phyloP scores from a whole-genome alignment of 352 stramenopile species.

The Aphanomyces cochlioides region DNA sequence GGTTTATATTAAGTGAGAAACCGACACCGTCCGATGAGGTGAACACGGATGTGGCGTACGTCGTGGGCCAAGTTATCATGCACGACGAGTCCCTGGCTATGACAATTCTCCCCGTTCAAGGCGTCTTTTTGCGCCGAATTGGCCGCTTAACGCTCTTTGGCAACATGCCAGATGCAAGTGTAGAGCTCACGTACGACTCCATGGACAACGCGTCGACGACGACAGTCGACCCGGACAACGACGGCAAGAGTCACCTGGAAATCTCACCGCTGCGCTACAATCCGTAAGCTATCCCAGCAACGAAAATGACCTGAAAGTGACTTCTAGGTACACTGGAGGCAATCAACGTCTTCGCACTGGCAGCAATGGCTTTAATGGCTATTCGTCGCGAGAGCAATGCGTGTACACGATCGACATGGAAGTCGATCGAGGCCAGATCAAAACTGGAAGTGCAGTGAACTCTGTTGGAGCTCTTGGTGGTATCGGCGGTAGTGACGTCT shows the following conservation, averaged over 20 bases:
- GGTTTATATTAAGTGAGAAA: slow-evolving; percentile 82
- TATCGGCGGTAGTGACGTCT: slow-evolving; percentile 72
- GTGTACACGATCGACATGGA: slow-evolving; percentile 77
- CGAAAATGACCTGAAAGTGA: neutral
- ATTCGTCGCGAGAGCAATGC: slow-evolving; percentile 81
- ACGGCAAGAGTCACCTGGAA: slow-evolving; percentile 67
- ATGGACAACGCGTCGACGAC: slow-evolving; percentile 24
- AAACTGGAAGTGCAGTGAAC: slow-evolving; percentile 44
- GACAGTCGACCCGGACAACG: slow-evolving; percentile 32
- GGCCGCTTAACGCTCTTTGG: slow-evolving; percentile 76
- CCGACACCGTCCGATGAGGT: slow-evolving; percentile 61
- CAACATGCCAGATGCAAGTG: slow-evolving; percentile 74
- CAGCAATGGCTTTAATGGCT: slow-evolving; percentile 22
- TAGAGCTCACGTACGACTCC: slow-evolving; percentile 76
- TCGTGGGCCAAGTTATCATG: slow-evolving; percentile 76
- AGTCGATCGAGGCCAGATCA: slow-evolving; percentile 33
- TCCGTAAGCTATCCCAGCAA: slow-evolving; percentile 28
- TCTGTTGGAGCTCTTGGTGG: slow-evolving; percentile 36
- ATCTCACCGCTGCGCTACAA: slow-evolving; percentile 71
- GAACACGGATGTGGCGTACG: slow-evolving; percentile 63
- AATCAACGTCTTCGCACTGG: slow-evolving; percentile 60
- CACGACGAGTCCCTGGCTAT: slow-evolving; percentile 77
- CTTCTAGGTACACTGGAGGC: neutral
- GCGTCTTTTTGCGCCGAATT: slow-evolving; percentile 69
- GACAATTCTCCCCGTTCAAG: slow-evolving; percentile 77